Percentiles rank a stretch among this genome's conserved stretches.
Evolutionary conservation across 345 rosid genomes (phyloP).

Genomic region (Corchorus olitorius): DNA sequence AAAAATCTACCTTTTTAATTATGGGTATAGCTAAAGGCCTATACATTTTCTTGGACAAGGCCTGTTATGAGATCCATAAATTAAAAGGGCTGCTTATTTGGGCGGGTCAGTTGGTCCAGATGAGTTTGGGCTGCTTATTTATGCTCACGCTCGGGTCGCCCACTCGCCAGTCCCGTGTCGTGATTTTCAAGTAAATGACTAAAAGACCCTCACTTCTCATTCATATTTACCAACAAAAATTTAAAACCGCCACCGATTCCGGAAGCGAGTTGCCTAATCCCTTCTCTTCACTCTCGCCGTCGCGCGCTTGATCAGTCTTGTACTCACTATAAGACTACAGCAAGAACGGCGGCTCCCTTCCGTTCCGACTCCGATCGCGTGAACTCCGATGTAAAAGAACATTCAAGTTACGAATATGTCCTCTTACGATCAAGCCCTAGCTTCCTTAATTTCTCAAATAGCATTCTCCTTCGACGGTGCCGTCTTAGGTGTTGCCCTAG

Average conservation of each 20-base stretch:
- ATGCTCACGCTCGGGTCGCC: too few relatives aligned
- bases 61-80: too few relatives aligned
- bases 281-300: too few relatives aligned
- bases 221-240: neutral
- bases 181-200: neutral
- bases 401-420: slow-evolving; percentile 46
- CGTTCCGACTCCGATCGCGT: neutral
- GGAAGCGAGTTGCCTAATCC: neutral
- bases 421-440: slow-evolving; percentile 65
- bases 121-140: too few relatives aligned
- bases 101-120: too few relatives aligned
- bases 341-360: neutral
- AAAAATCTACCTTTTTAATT: too few relatives aligned
- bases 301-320: neutral
- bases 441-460: slow-evolving; percentile 51
- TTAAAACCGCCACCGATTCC: neutral
- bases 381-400: slow-evolving; percentile 8
- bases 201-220: neutral
- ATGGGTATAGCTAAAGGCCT: too few relatives aligned
- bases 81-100: too few relatives aligned
- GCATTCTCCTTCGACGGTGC: slow-evolving; percentile 94
- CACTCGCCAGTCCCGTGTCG: neutral
- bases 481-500: slow-evolving; percentile 68
- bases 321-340: too few relatives aligned
- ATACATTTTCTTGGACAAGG: too few relatives aligned